phyloP scores from a whole-genome alignment of 2,329 filamentous ascomycete species.

The Nigrospora oryzae region DNA sequence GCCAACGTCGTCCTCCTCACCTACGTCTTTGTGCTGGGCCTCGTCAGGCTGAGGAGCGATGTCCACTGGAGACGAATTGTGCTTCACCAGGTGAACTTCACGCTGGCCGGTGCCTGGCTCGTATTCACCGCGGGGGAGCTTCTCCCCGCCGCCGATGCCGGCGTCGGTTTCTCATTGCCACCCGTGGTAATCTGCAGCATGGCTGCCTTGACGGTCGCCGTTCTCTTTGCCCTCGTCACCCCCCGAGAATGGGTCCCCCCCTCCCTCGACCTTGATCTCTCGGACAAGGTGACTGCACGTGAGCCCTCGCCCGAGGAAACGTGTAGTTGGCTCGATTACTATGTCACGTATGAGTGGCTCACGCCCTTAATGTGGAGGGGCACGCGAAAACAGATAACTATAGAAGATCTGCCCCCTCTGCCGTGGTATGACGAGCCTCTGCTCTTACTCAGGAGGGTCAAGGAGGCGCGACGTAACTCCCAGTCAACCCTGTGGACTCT shows the following conservation, averaged over 20 bases:
- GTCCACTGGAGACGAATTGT: slow-evolving; percentile 35
- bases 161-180: slow-evolving; percentile 19
- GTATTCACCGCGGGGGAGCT: slow-evolving; percentile 27
- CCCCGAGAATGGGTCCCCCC: slow-evolving; percentile 43
- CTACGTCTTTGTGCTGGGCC: slow-evolving; percentile 34
- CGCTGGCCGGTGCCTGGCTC: slow-evolving; percentile 26
- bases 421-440: slow-evolving; percentile 49
- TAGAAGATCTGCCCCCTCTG: slow-evolving; percentile 37
- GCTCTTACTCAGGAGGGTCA: slow-evolving; percentile 33
- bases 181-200: slow-evolving; percentile 24
- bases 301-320: slow-evolving; percentile 42
- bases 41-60: slow-evolving; percentile 31
- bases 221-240: slow-evolving; percentile 32
- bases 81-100: slow-evolving; percentile 40
- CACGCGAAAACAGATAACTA: slow-evolving; percentile 31
- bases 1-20: slow-evolving; percentile 25
- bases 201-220: slow-evolving; percentile 24
- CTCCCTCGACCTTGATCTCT: slow-evolving; percentile 26
- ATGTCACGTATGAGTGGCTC: slow-evolving; percentile 42
- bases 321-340: slow-evolving; percentile 44
- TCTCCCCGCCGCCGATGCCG: slow-evolving; percentile 33
- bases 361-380: slow-evolving; percentile 40
- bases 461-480: slow-evolving; percentile 31
- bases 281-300: slow-evolving; percentile 22
- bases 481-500: slow-evolving; percentile 36